Evolutionary conservation across 2,329 filamentous ascomycete genomes (phyloP).

Genomic region (Aureobasidium musti): DNA sequence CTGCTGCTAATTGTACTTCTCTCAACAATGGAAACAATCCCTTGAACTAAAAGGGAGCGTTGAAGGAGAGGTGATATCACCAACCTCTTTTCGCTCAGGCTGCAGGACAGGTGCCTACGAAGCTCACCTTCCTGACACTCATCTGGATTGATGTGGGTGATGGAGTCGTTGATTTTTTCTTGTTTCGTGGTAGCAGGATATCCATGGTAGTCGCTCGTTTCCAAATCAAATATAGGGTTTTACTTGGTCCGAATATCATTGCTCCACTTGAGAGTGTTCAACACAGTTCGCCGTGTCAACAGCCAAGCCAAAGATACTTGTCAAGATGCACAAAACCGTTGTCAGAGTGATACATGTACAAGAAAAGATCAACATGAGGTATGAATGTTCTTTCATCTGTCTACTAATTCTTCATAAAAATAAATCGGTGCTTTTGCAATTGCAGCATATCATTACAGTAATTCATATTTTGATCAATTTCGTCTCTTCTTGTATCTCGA

Average conservation of each 20-base stretch:
- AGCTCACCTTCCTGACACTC: background rate
- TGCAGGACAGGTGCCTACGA: background rate
- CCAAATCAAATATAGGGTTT: background rate
- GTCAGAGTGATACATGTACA: no score
- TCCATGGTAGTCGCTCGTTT: background rate
- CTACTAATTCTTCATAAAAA: no score
- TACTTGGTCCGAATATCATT: background rate
- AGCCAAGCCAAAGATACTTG: no score
- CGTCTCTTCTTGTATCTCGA: no score
- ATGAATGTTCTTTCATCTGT: no score
- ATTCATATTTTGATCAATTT: no score
- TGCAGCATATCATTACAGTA: no score
- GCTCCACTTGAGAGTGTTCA: background rate
- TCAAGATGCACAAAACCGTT: no score
- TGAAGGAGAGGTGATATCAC: background rate
- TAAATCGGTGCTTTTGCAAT: no score
- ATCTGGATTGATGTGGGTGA: background rate
- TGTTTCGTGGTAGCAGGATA: background rate
- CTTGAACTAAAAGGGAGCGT: background rate
- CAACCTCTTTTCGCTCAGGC: background rate
- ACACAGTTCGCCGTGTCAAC: background rate
- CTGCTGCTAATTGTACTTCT: conserved; percentile 22
- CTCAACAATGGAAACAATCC: conserved; percentile 18
- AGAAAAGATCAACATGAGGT: no score
- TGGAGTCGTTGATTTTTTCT: background rate